phyloP scores from a whole-genome alignment of 805 yeast genomes.

The Metschnikowia similis region DNA sequence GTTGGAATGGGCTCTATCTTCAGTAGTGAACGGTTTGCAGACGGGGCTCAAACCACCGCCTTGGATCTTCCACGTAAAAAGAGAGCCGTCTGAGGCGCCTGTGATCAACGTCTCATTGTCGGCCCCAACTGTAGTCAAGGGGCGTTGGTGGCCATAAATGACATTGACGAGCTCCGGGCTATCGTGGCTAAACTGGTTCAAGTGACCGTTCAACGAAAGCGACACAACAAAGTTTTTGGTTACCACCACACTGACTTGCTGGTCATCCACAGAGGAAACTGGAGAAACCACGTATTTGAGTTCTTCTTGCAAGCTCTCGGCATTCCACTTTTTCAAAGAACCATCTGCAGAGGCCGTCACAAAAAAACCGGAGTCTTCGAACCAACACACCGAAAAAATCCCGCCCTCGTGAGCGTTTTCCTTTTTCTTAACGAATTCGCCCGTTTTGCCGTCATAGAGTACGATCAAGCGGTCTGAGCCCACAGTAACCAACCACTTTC shows the following conservation, averaged over 20 bases:
- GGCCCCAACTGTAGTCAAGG: slow-evolving; percentile 58
- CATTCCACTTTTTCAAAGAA: slow-evolving; percentile 62
- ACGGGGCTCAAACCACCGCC: slow-evolving; percentile 16
- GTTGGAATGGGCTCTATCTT: slow-evolving; percentile 53
- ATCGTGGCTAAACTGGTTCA: slow-evolving; percentile 53
- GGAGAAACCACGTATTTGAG: slow-evolving; percentile 45
- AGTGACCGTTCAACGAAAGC: slow-evolving; percentile 65
- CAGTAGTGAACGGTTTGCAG: slow-evolving; percentile 31
- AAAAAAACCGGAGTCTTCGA: slow-evolving; percentile 48
- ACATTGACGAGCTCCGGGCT: slow-evolving; percentile 27
- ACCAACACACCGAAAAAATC: slow-evolving; percentile 74
- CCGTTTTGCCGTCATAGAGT: slow-evolving; percentile 82
- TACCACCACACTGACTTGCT: slow-evolving; percentile 75
- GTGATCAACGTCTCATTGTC: slow-evolving; percentile 37
- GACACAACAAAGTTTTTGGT: slow-evolving; percentile 60
- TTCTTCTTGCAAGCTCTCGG: slow-evolving; percentile 31
- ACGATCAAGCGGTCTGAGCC: slow-evolving; percentile 80
- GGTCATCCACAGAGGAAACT: slow-evolving; percentile 45
- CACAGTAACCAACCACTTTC: slow-evolving; percentile 67
- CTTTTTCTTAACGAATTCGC: slow-evolving; percentile 59
- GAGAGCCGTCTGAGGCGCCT: slow-evolving; percentile 81
- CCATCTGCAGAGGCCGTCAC: slow-evolving; percentile 85
- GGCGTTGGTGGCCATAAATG: slow-evolving; percentile 76
- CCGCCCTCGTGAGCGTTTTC: slow-evolving; percentile 68
- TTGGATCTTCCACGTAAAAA: slow-evolving; percentile 53